Evolutionary conservation across 306 rosid species (phyloP).

Genomic region (Pyrus communis): DNA sequence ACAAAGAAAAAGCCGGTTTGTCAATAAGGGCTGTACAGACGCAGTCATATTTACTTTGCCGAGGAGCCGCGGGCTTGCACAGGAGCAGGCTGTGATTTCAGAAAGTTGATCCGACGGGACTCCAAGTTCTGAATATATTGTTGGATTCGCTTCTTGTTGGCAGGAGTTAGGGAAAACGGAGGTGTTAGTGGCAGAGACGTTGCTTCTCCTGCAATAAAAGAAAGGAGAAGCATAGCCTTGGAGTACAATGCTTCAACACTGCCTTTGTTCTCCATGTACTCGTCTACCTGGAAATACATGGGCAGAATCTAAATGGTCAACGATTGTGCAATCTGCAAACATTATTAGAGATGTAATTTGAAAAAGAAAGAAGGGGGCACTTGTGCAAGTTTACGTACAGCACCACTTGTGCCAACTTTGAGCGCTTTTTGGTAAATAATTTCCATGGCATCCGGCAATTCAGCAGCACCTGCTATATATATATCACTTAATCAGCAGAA

Average conservation of each 20-base stretch:
- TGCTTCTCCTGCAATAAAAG: slow-evolving; percentile 75
- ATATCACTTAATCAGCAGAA: background rate
- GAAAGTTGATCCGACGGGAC: slow-evolving; percentile 34
- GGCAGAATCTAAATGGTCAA: slow-evolving; percentile 4
- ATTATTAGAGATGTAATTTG: background rate
- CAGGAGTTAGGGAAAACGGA: slow-evolving; percentile 49
- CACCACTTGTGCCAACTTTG: slow-evolving; percentile 48
- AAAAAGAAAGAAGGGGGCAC: background rate
- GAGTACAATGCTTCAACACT: slow-evolving; percentile 62
- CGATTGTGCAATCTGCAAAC: background rate
- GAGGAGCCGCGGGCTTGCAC: slow-evolving; percentile 22
- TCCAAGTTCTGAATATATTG: slow-evolving; percentile 52
- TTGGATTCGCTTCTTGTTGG: slow-evolving; percentile 54
- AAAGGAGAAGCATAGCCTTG: slow-evolving; percentile 71
- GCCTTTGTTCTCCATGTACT: slow-evolving; percentile 50
- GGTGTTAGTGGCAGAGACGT: slow-evolving; percentile 62
- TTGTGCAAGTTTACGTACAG: slow-evolving; percentile 44
- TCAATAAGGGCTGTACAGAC: slow-evolving; percentile 31
- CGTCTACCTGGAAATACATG: slow-evolving; percentile 56
- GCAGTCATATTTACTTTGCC: slow-evolving; percentile 23
- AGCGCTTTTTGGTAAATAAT: slow-evolving; percentile 45
- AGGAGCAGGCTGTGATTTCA: slow-evolving; percentile 30
- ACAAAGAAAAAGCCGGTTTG: slow-evolving; percentile 1
- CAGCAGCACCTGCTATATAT: slow-evolving; percentile 29
- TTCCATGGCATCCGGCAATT: slow-evolving; percentile 94